Evolutionary conservation across 2,329 filamentous ascomycete genomes (phyloP).

Genomic region (Chrysoporthe austroafricana): DNA sequence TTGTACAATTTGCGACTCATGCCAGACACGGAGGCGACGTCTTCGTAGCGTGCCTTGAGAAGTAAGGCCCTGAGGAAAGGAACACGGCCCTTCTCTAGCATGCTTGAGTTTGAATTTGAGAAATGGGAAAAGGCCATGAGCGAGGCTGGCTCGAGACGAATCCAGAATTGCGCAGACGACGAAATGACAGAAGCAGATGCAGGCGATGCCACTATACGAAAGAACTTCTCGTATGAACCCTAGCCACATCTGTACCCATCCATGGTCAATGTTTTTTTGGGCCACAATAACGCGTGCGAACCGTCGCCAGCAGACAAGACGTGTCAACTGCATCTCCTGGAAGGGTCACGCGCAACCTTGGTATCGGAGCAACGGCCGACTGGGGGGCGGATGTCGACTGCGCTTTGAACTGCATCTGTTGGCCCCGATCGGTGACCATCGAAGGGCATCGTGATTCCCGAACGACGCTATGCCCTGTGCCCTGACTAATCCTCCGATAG

Average conservation of each 20-base stretch:
- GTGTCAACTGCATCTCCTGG: neutral
- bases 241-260: neutral
- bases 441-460: neutral
- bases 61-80: neutral
- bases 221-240: neutral
- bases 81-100: neutral
- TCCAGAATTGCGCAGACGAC: neutral
- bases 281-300: too few species aligned
- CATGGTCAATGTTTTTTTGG: too few species aligned
- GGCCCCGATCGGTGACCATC: neutral
- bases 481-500: slow-evolving; percentile 3
- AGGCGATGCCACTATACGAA: neutral
- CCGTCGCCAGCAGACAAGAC: neutral
- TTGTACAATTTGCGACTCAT: neutral
- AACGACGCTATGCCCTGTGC: neutral
- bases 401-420: neutral
- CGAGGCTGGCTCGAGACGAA: neutral
- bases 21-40: neutral
- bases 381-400: neutral
- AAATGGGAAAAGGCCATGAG: neutral
- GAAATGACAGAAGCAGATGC: neutral
- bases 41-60: neutral
- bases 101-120: neutral
- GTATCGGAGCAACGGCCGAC: neutral
- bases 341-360: neutral